Evolutionary conservation across 257 asterid species (phyloP), one percentile per base, ranked within the genome.

Genomic region (Paulownia fortunei): DNA sequence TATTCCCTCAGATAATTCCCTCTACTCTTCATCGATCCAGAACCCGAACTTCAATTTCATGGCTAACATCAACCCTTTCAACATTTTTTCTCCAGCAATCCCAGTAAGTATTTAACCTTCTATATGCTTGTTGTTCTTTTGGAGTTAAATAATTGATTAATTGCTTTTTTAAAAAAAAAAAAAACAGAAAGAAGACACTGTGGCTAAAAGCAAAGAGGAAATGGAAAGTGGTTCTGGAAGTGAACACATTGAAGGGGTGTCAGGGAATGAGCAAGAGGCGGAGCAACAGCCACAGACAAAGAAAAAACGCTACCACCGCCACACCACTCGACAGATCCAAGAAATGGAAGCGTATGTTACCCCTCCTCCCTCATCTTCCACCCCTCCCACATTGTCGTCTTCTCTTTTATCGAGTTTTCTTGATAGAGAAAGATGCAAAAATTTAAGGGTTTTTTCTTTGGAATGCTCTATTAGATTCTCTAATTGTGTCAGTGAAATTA

Each of bases 221-320:
- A 64, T 89, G 84, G 99, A 95, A 3, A 96, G 96, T 23, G 95
- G 94, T 3, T 95, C 99, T 0, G 97, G 97, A 16, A 95, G 99
- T 46, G 99, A 92, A 16, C 97, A 85, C 69, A 80, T 84, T 1
- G 97, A 87, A 16, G 98, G 97, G 0, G 15, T 80, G 10, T 89
- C 94, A 2, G 98, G 97, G 1, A 91, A 91, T 49, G 98, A 94
- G 71, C 90, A 86, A 52, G 96, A 88, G 11, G 77, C 84, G 10
- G 87, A 79, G 19, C 89, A 86, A 12, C 83, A 78, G 66, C 88
- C 67, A 42, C 90, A 51, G 24, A 4, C 80, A 8, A 93, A 93
- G 85, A 93, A 88, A 74, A 93, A 95, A 74, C 98, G 97, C 59
- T 95, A 95, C 83, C 99, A 95, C 63, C 88, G 99, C 19, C 99